Conservation (phyloP, 176 grass and related monocot species). For the Ananas comosus region DNA sequence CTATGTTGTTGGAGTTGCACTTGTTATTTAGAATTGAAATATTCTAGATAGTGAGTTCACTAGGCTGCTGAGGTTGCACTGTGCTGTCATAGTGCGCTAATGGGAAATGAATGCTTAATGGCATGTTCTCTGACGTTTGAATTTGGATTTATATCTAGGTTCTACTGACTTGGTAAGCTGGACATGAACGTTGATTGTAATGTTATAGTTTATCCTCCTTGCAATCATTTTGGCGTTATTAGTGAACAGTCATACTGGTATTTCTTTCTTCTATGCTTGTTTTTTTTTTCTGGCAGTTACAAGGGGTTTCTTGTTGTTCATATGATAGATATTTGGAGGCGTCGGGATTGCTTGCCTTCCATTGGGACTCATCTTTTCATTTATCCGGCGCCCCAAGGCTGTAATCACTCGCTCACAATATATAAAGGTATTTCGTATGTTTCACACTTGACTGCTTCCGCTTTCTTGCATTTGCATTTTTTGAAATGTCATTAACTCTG, state of each 20-base stretch:
- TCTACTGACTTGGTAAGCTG: neutral
- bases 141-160: neutral
- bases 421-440: conserved; percentile 64
- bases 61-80: no score
- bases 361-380: conserved; percentile 81
- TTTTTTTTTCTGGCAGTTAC: neutral
- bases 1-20: neutral
- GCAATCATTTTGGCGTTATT: neutral
- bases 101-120: no score
- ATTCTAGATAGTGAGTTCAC: no score
- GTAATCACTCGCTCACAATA: conserved; percentile 99
- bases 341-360: conserved; percentile 96
- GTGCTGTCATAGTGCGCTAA: no score
- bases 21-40: neutral
- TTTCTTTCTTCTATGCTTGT: neutral
- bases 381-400: conserved; percentile 87
- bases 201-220: neutral
- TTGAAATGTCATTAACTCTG: neutral
- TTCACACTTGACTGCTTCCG: neutral
- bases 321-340: conserved; percentile 93
- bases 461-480: neutral
- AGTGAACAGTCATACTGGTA: neutral
- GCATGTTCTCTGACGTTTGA: no score
- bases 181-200: neutral
- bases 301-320: conserved; percentile 5